Percentiles rank a stretch among this genome's conserved stretches.
Evolutionary conservation across 257 asterid species (phyloP).

Genomic region (Ballota nigra): DNA sequence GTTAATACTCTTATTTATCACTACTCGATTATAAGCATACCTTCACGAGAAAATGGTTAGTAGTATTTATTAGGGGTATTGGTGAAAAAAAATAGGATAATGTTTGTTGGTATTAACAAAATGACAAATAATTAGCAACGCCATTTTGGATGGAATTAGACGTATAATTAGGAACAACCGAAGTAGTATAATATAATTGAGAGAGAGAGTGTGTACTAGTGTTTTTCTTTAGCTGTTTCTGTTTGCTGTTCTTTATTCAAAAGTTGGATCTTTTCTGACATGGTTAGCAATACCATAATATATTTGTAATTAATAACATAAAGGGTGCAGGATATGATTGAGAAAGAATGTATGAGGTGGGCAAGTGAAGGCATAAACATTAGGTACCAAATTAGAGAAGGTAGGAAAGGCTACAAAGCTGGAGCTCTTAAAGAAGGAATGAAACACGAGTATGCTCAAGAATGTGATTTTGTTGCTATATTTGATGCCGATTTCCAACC

Average conservation of each 20-base stretch:
- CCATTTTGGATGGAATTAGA: no score
- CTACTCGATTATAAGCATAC: no score
- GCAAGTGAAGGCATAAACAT: slow-evolving; percentile 57
- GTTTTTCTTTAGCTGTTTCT: background rate
- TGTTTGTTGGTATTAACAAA: no score
- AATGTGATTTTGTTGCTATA: slow-evolving; percentile 61
- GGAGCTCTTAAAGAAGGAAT: slow-evolving; percentile 64
- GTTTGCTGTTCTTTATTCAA: background rate
- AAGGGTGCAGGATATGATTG: slow-evolving; percentile 52
- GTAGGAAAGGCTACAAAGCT: slow-evolving; percentile 63
- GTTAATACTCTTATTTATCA: no score
- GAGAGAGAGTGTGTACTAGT: background rate
- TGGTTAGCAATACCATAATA: background rate
- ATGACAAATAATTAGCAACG: no score
- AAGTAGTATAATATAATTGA: background rate
- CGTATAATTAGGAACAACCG: no score
- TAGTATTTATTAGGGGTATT: no score
- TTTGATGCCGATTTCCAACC: slow-evolving; percentile 77
- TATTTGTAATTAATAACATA: slow-evolving; percentile 6
- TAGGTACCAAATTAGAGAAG: slow-evolving; percentile 49
- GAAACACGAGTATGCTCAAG: slow-evolving; percentile 41
- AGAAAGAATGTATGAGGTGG: slow-evolving; percentile 61
- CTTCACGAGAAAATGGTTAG: no score
- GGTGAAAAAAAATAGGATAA: no score
- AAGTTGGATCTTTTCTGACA: background rate